A percentile compares a stretch with the other conserved stretches of the same genome.
phyloP scores from a whole-genome alignment of 345 rosid species.

The Sonneratia alba region DNA sequence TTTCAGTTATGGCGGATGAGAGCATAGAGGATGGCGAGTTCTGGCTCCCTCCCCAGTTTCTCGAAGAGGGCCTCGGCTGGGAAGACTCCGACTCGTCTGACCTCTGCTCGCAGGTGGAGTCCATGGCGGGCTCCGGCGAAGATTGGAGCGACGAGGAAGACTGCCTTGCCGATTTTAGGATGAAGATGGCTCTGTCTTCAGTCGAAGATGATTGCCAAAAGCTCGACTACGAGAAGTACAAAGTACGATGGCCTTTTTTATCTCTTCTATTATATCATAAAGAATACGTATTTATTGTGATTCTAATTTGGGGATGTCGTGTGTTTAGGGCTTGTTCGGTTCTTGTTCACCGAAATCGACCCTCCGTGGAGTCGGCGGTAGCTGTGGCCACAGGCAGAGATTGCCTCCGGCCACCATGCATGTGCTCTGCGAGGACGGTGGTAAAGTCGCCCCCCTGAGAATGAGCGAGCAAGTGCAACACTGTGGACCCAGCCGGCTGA shows the following conservation, averaged over 20 bases:
- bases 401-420: slow-evolving; percentile 4
- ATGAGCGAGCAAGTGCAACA: not conserved
- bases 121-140: slow-evolving; percentile 43
- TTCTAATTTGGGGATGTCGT: not conserved
- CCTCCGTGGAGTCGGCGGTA: slow-evolving; percentile 7
- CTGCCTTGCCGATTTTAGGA: slow-evolving; percentile 11
- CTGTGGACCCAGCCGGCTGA: not conserved
- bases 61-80: slow-evolving; percentile 46
- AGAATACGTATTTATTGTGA: not conserved
- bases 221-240: not conserved
- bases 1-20: slow-evolving; percentile 28
- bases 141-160: slow-evolving; percentile 53
- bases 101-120: slow-evolving; percentile 53
- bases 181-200: slow-evolving; percentile 3
- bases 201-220: slow-evolving; percentile 2
- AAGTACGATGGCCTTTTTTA: not conserved
- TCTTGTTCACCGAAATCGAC: slow-evolving; percentile 14
- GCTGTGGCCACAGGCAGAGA: slow-evolving; percentile 3
- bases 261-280: not conserved
- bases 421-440: slow-evolving; percentile 1
- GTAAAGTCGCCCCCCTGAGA: not conserved
- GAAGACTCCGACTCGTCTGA: slow-evolving; percentile 17
- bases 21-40: slow-evolving; percentile 57
- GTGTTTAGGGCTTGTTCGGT: slow-evolving; percentile 3
- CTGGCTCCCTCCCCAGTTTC: slow-evolving; percentile 70